Percentiles rank a stretch among this genome's conserved stretches.
phyloP scores from a whole-genome alignment of 495 filamentous ascomycete genomes.

The Melanomma pulvis-pyrius region DNA sequence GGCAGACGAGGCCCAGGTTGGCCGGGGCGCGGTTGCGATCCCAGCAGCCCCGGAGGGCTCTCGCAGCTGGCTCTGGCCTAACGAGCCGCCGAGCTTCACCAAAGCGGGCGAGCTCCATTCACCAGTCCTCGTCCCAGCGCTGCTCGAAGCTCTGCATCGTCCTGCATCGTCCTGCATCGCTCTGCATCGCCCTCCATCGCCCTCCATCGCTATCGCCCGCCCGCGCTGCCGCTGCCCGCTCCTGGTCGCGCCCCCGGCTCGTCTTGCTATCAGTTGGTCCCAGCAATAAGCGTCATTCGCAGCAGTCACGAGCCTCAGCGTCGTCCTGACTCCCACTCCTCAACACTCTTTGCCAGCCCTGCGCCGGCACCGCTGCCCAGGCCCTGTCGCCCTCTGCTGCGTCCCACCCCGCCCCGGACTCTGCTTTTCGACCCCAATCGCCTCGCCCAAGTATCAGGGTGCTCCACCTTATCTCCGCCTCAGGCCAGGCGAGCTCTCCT shows the following conservation, averaged over 20 bases:
- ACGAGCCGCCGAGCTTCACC: background rate
- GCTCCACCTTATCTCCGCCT: constrained; percentile 36
- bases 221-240: constrained; percentile 10
- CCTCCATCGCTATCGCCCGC: constrained; percentile 2
- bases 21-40: background rate
- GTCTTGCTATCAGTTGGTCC: constrained; percentile 37
- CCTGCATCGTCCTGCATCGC: background rate
- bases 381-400: background rate
- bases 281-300: constrained; percentile 35
- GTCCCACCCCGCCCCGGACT: background rate
- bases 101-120: constrained; percentile 6
- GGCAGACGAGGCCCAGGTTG: background rate
- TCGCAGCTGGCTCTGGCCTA: background rate
- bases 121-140: constrained; percentile 8
- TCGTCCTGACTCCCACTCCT: constrained; percentile 25
- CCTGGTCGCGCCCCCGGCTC: background rate
- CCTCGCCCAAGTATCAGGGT: constrained; percentile 11
- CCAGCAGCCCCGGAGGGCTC: background rate
- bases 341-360: constrained; percentile 28
- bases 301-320: constrained; percentile 33
- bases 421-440: constrained; percentile 6
- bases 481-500: constrained; percentile 12
- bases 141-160: background rate
- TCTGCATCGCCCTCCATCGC: background rate
- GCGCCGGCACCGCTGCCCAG: constrained; percentile 12